phyloP scores from a whole-genome alignment of 163 green algal genomes.

The Chloromonas sp. region DNA sequence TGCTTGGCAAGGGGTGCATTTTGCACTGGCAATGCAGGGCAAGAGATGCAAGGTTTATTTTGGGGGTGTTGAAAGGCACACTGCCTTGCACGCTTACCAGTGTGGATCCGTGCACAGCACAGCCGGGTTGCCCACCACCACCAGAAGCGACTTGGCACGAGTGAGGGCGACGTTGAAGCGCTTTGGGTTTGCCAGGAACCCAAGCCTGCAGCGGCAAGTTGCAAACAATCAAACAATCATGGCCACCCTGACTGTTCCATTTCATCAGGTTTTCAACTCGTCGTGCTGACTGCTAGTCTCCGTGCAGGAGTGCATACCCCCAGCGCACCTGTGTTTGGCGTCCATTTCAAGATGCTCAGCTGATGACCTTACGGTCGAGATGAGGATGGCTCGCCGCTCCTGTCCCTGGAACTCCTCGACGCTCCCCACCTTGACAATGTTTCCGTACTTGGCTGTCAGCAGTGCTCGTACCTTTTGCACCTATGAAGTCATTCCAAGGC shows the following conservation, averaged over 20 bases:
- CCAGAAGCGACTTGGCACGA: conserved; percentile 46
- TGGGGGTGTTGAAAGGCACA: background rate
- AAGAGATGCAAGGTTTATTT: background rate
- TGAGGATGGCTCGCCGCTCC: conserved; percentile 80
- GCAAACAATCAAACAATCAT: background rate
- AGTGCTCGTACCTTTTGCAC: conserved; percentile 3
- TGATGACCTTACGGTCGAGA: conserved; percentile 60
- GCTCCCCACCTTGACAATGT: conserved; percentile 56
- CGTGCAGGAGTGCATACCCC: too few relatives aligned
- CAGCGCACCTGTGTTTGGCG: conserved; percentile 14
- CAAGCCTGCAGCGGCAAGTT: conserved; percentile 15
- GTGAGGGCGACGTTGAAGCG: conserved; percentile 90
- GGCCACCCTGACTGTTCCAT: too few relatives aligned
- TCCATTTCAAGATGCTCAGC: conserved; percentile 26
- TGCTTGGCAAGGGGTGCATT: background rate
- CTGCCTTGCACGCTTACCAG: conserved; percentile 5
- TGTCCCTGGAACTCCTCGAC: conserved; percentile 89
- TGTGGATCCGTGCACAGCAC: conserved; percentile 22
- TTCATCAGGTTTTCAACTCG: too few relatives aligned
- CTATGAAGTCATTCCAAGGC: too few relatives aligned
- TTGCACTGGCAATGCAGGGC: background rate
- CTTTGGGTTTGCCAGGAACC: conserved; percentile 66
- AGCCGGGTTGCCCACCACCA: conserved; percentile 43
- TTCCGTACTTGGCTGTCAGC: conserved; percentile 6
- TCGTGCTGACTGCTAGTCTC: too few relatives aligned